Base-by-base conservation (phyloP, 2,329 filamentous ascomycete genomes). In the Colletotrichum euphorbiae region DNA sequence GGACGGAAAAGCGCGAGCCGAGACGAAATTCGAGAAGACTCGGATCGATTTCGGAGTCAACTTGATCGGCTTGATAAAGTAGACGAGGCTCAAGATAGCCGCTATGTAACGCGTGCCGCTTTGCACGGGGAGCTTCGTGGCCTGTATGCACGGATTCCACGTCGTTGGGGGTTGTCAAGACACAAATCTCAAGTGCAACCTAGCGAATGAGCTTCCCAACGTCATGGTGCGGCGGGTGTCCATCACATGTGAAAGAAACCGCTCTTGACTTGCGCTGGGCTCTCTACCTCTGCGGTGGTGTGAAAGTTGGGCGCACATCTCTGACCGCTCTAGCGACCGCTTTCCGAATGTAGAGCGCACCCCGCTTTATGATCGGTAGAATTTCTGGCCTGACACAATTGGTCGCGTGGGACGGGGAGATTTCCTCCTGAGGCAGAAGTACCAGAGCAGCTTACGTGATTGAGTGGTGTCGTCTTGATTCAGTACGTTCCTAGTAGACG, bases 161-260 rank as follows among this genome's bases (percentile, higher is more conserved):
- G 33, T 21, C 31, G 59, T 58, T 45, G 48, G 61, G 65, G 50
- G 52, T 51, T 40, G 31, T 56, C 65, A 21, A 68, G 60, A 68
- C 60, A 68, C 46, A 65, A 59, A 50, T 54, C 33, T 59, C 48
- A 54, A 15, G 58, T 52, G 48, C 45, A 52, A 64, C 52, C 52
- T 68, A 38, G 46, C 65, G 60, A 65, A 68, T 68, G 65, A 59
- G 65, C 60, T 68, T 64, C 21, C 60, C 52, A 64, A 59, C 65
- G 65, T 68, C 65, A 68, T 64, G 65, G 60, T 58, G 46, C 46
- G 59, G 60, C 51, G 19, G 58, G 17, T 33, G 46, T 6, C 12
- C 38, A 15, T 68, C 54, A 65, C 65, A 68, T 68, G 65, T 68
- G 65, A 68, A 65, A 66, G 42, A 64, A 45, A 24, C 64, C 64